These are phyloP conservation scores for Eragrostis curvula DNA, from an alignment of 176 grass and related monocot genomes.

Conservation along the genomic window DNA sequence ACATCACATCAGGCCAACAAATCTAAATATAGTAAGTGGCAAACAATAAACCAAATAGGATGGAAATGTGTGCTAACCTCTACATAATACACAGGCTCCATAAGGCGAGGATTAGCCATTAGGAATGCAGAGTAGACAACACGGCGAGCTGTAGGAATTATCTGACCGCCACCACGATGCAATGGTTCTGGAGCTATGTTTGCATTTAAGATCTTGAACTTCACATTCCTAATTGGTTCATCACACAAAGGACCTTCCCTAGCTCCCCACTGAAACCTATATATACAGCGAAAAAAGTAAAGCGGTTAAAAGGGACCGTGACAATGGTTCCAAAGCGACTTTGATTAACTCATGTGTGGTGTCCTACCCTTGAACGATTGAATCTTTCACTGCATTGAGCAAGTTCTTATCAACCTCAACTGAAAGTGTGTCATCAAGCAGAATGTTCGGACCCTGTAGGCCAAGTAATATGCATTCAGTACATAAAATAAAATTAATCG, in stretches of 20 bases:
- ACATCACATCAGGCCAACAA: conserved; percentile 20
- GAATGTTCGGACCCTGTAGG: conserved; percentile 89
- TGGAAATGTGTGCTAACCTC: conserved; percentile 58
- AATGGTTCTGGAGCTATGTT: conserved; percentile 88
- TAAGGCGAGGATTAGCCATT: conserved; percentile 94
- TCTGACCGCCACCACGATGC: conserved; percentile 96
- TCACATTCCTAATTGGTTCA: conserved; percentile 96
- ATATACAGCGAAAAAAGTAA: conserved; percentile 34
- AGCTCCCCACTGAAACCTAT: conserved; percentile 99
- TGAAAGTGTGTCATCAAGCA: conserved; percentile 91
- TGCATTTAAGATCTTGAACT: conserved; percentile 98
- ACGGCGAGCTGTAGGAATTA: conserved; percentile 91
- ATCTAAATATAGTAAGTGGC: conserved; percentile 20
- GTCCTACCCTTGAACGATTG: conserved; percentile 94
- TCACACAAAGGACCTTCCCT: conserved; percentile 98
- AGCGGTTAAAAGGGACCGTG: conserved; percentile 23
- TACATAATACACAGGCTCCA: conserved; percentile 99
- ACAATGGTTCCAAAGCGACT: conserved; percentile 19
- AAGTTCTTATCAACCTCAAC: conserved; percentile 96
- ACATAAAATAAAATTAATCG: background rate
- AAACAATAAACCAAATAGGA: background rate
- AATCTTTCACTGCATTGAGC: conserved; percentile 88
- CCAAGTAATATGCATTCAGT: conserved; percentile 29
- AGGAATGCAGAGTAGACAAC: conserved; percentile 98
- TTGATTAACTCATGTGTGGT: conserved; percentile 3